Evolutionary conservation across 805 yeast genomes (phyloP), one percentile per base, ranked within the genome.

Genomic region (Cyberlindnera misumaiensis): DNA sequence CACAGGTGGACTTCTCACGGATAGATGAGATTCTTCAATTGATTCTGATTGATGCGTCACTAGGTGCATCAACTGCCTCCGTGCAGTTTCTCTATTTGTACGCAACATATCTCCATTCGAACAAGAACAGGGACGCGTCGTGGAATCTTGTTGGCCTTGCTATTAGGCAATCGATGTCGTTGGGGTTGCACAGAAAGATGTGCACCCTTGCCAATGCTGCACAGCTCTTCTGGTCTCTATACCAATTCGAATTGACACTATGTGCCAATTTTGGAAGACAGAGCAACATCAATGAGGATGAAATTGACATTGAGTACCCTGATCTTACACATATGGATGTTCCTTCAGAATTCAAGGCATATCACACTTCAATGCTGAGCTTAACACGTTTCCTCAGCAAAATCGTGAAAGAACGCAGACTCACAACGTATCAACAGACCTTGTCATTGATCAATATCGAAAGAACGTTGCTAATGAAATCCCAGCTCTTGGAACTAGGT

Each of bases 91-190:
- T 71, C 13, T 58, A 65, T 33, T 47, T 71, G 25, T 57, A 70
- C 28, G 62, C 75, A 0, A 59, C 67, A 11, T 67, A 72, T 49
- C 44, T 72, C 30, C 69, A 69, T 32, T 59, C 71, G 33, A 60
- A 60, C 18, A 68, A 64, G 44, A 67, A 67, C 30, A 60, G 75
- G 41, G 77, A 72, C 41, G 63, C 71, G 35, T 71, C 73, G 0
- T 72, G 71, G 63, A 65, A 69, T 43, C 43, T 72, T 33, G 53
- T 70, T 51, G 70, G 72, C 31, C 41, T 69, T 32, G 75, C 76
- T 7, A 60, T 69, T 1, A 57, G 72, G 36, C 77, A 72, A 49
- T 64, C 71, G 1, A 60, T 65, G 22, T 61, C 73, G n/a, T 49
- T 72, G n/a, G 77, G 77, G 1, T 50, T 70, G 3, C 74, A 72